A percentile compares a stretch with the other conserved stretches of the same genome.
phyloP scores from a whole-genome alignment of 331 rosid genomes.

The Rosa hybrid region DNA sequence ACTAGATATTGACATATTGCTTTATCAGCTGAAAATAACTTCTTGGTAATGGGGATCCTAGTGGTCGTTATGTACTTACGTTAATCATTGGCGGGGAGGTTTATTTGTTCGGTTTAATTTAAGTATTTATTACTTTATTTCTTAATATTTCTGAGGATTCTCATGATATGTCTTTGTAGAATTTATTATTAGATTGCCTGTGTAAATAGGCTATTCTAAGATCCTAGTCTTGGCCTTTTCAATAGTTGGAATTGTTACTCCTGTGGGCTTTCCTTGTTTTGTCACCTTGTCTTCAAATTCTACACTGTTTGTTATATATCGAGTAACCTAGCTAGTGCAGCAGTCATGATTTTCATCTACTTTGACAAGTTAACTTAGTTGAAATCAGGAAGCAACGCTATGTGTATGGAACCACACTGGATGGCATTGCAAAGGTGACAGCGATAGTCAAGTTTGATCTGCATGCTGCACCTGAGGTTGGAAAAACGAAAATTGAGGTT shows the following conservation, averaged over 20 bases:
- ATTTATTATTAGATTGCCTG: neutral
- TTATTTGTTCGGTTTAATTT: too few species aligned
- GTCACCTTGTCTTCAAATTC: slow-evolving; percentile 13
- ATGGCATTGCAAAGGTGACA: slow-evolving; percentile 70
- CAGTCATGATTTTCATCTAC: neutral
- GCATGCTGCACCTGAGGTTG: slow-evolving; percentile 66
- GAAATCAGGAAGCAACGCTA: slow-evolving; percentile 70
- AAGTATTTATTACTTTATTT: neutral
- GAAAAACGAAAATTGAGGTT: slow-evolving; percentile 62
- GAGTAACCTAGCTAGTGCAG: neutral
- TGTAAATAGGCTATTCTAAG: neutral
- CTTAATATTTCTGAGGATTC: neutral
- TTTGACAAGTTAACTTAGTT: slow-evolving; percentile 7
- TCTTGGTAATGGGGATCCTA: neutral
- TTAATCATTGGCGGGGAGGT: neutral
- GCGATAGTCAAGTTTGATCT: slow-evolving; percentile 88
- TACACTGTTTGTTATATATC: neutral
- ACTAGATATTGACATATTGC: neutral
- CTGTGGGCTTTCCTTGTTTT: neutral
- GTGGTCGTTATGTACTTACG: neutral
- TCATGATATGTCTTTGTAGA: neutral
- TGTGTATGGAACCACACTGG: slow-evolving; percentile 80
- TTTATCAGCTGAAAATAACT: neutral
- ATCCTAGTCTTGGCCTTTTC: neutral
- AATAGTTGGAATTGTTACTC: neutral